A percentile compares a stretch with the other conserved stretches of the same genome.
These are phyloP conservation scores for Phytophthora cryptogea DNA, from an alignment of 352 stramenopile genomes.

Conservation along the genomic window DNA sequence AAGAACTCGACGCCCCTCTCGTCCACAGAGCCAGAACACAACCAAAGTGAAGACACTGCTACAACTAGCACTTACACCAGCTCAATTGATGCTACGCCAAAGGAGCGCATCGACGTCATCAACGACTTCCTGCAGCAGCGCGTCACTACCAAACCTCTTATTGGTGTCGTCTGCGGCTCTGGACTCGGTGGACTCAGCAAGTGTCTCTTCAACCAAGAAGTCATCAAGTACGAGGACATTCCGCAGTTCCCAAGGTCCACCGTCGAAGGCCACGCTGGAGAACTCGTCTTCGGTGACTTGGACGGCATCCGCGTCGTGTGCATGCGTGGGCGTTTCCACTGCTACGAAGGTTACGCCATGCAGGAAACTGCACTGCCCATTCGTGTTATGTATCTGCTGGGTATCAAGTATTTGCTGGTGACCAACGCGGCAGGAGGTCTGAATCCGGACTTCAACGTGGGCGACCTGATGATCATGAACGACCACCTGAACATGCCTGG, in stretches of 20 bases:
- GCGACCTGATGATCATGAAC: constrained; percentile 96
- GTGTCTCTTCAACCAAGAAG: constrained; percentile 85
- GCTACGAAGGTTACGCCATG: constrained; percentile 97
- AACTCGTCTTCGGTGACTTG: constrained; percentile 96
- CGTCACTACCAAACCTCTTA: constrained; percentile 54
- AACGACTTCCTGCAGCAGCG: constrained; percentile 64
- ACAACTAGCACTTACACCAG: too few relatives aligned
- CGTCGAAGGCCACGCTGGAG: constrained; percentile 93
- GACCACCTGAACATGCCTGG: constrained; percentile 97
- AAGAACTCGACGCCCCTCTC: background rate
- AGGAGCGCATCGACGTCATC: constrained; percentile 84
- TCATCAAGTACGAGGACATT: constrained; percentile 94
- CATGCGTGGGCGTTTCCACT: constrained; percentile 97
- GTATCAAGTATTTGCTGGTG: constrained; percentile 95
- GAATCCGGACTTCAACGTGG: constrained; percentile 94
- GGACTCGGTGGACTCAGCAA: constrained; percentile 93
- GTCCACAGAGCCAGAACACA: background rate
- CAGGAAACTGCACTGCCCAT: constrained; percentile 94
- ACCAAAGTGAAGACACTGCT: background rate
- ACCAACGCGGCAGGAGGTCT: constrained; percentile 97
- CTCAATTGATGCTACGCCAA: constrained; percentile 20
- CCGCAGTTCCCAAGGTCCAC: constrained; percentile 93
- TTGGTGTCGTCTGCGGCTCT: constrained; percentile 94
- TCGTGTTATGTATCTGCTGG: constrained; percentile 94
- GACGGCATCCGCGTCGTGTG: constrained; percentile 87